Percentiles rank a stretch among this genome's conserved stretches.
These are phyloP conservation scores for Fusarium robinianum DNA, from an alignment of 2,329 filamentous ascomycete species.

Conservation along the genomic window DNA sequence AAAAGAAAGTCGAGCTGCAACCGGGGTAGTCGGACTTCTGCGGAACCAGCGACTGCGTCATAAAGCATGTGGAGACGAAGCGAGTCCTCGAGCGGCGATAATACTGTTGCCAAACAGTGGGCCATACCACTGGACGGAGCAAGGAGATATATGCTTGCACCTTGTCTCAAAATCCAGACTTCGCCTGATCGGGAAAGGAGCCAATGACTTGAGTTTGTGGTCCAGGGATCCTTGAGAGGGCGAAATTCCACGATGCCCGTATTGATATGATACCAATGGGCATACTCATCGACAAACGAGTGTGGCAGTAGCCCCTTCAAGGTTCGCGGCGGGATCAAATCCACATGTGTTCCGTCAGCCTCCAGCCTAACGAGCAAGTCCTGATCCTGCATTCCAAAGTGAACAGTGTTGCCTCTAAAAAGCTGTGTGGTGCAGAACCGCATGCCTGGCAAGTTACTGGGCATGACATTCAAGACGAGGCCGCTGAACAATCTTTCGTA, in stretches of 20 bases:
- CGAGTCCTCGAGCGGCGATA: constrained; percentile 11
- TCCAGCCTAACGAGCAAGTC: constrained; percentile 43
- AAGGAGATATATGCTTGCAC: background rate
- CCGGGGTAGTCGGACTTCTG: constrained; percentile 31
- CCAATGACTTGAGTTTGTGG: constrained; percentile 27
- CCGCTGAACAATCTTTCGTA: constrained; percentile 22
- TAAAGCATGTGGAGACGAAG: constrained; percentile 16
- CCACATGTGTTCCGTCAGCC: constrained; percentile 6
- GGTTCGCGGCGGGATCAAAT: constrained; percentile 42
- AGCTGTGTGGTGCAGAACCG: constrained; percentile 45
- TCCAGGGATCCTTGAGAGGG: constrained; percentile 35
- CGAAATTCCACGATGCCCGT: constrained; percentile 42
- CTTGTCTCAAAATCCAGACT: constrained; percentile 6
- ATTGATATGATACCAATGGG: constrained; percentile 52
- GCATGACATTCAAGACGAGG: constrained; percentile 23
- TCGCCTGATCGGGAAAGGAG: constrained; percentile 22
- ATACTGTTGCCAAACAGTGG: background rate
- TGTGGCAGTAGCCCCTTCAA: constrained; percentile 41
- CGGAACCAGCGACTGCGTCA: rapidly evolving
- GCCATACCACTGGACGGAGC: constrained; percentile 2
- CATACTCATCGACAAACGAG: constrained; percentile 45
- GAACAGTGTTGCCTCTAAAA: constrained; percentile 28
- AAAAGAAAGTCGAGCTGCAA: constrained; percentile 15
- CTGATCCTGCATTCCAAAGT: constrained; percentile 43
- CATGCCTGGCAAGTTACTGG: constrained; percentile 38